Conservation (phyloP, 1,284 basidiomycete species). For the Takashimella tepidaria region DNA sequence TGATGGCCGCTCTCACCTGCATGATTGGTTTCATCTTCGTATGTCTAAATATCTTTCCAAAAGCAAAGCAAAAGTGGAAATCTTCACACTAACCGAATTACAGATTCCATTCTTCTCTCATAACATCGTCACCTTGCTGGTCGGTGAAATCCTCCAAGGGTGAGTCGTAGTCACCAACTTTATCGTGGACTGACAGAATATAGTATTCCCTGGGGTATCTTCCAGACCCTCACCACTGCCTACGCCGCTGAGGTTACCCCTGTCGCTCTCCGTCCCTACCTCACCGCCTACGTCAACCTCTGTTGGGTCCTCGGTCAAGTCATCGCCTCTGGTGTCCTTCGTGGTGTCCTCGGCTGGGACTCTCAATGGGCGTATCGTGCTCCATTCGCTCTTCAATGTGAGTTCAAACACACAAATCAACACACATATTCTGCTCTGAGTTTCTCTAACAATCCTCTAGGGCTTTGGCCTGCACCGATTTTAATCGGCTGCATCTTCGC, state of each 20-base stretch:
- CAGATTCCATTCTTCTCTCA: conserved; percentile 45
- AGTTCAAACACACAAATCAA: conserved; percentile 2
- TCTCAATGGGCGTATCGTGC: conserved; percentile 22
- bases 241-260: conserved; percentile 47
- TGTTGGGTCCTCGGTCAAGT: conserved; percentile 2
- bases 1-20: conserved; percentile 29
- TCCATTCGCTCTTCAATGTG: conserved; percentile 20
- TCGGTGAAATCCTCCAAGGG: conserved; percentile 44
- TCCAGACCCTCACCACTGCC: conserved; percentile 42
- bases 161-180: conserved; percentile 10
- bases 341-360: not conserved
- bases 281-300: conserved; percentile 38
- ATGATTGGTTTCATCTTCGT: conserved; percentile 34
- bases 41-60: not conserved
- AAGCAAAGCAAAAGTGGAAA: too few relatives aligned
- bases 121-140: conserved; percentile 37
- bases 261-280: conserved; percentile 39
- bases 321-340: conserved; percentile 25
- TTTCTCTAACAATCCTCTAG: not conserved
- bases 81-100: too few relatives aligned
- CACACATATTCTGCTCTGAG: too few relatives aligned
- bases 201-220: conserved; percentile 24
- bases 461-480: conserved; percentile 43
- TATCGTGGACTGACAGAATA: conserved; percentile 2
- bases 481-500: conserved; percentile 35